Evolutionary conservation across 768 basidiomycete genomes (phyloP), one percentile per base, ranked within the genome.

Genomic region (Sarcodon aspratus): DNA sequence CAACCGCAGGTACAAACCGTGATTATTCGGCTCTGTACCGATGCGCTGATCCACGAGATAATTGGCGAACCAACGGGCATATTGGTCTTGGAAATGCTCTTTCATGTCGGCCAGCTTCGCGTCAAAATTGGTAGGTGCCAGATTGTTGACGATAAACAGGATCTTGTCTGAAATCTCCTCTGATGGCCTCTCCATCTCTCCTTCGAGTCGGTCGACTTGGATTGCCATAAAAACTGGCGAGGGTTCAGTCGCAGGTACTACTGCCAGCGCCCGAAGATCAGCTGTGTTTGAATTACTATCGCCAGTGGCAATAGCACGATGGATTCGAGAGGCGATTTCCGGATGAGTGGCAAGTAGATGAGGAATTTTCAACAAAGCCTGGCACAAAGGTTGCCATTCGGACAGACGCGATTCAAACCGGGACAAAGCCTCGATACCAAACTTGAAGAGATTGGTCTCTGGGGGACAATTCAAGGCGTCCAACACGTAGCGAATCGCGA

Each of bases 31-130:
- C 66, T 99, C 96, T 49, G 86, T 85, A 66, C 85, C 87, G 63
- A 98, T 82, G 35, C 96, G 87, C 60, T 97, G 90, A 58, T 94
- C 91, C 34, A 99, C 93, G 44, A 99, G 76, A 64, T 98, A 99
- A 61, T 96, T 86, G 42, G 96, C 95, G 59, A 99, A 96, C 96
- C 96, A 99, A 43, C 86, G 76, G 7, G 90, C 80, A 61, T 92
- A 81, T 36, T 78, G 71, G 56, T 93, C 85, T 43, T 85, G 76
- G 65, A 95, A 95, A 49, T 87, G 72, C 33, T 79, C 80, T 48
- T 73, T 74, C 84, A 99, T 92, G 58, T 98, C 96, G 33, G 68
- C 63, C 34, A 93, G 69, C 65, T 99, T 99, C 21, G 74, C 57
- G 35, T 92, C 92, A 52, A 96, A 94, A 62, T 98, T 99, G 63